Base-by-base conservation (phyloP, 2,329 filamentous ascomycete species). In the Claviceps sp. region DNA sequence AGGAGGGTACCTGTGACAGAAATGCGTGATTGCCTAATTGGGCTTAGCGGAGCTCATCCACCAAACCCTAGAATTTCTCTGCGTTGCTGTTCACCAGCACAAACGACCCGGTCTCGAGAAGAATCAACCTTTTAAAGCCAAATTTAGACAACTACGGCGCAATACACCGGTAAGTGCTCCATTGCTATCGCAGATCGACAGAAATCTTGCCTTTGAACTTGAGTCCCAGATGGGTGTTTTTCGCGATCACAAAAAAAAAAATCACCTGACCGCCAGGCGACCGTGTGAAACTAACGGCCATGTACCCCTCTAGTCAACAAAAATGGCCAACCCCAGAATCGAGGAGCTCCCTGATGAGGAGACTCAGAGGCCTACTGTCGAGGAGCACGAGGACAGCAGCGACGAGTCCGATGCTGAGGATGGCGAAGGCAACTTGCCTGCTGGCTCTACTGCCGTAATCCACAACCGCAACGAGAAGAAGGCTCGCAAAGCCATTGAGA, bases 381-480 rank as follows among this genome's bases (percentile, higher is more conserved):
- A 88, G 65, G 84, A 88, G 70, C 80, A 84, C 64, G 83, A 83
- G 58, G 82, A 83, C 59, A 82, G 78, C 67, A 83, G 79, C 74
- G 82, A 82, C 65, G 84, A 88, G 61, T 86, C 85, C 62, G 86
- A 88, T 64, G 83, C 78, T 62, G 89, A 93, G 63, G 86, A 94
- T 64, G 86, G 80, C 63, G 89, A 93, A 71, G 83, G 80, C 57
- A 80, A 80, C 61, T 69, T 80, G 60, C 88, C 91, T 68, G 85
- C 86, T 61, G 93, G 91, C 68, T 87, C 89, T 66, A 82, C 85
- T 59, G 86, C 91, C 67, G 82, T 93, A 64, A 85, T 98, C 67
- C 91, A 97, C 82, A 95, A 88, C 69, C 89, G 93, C 73, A 97
- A 97, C 78, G 93, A 98, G 86, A 98, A 98, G 87, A 98, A 98